Percentiles rank a stretch among this genome's conserved stretches.
Conservation (phyloP, 495 filamentous ascomycete genomes). For the Podospora pseudocomata region DNA sequence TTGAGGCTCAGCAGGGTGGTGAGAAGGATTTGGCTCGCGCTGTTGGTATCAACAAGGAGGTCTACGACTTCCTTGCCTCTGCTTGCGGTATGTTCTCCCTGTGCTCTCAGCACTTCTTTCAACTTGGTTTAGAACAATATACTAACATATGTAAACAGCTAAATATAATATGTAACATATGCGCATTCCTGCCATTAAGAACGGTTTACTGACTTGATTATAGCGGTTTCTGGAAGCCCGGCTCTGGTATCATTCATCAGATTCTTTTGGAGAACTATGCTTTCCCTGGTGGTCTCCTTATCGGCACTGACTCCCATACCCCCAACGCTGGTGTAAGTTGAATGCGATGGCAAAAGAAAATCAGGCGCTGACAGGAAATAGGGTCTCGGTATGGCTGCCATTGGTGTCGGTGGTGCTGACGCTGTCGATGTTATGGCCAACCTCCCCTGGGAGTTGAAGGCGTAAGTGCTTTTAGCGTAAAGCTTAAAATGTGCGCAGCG, state of each 20-base stretch:
- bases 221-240: constrained; percentile 92
- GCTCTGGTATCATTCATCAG: constrained; percentile 99
- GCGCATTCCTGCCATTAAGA: too few species aligned
- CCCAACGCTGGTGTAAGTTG: constrained; percentile 78
- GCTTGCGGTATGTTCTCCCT: constrained; percentile 56
- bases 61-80: constrained; percentile 94
- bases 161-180: constrained; percentile 81
- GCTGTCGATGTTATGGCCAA: constrained; percentile 98
- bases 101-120: too few species aligned
- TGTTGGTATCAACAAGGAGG: constrained; percentile 95
- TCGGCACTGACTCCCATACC: constrained; percentile 98
- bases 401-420: constrained; percentile 98
- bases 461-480: constrained; percentile 27
- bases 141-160: constrained; percentile 26
- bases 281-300: constrained; percentile 96
- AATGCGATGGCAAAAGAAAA: neutral
- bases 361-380: neutral
- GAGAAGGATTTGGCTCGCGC: constrained; percentile 92
- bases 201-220: too few species aligned
- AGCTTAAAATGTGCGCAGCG: neutral
- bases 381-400: constrained; percentile 86
- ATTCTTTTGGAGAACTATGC: constrained; percentile 97
- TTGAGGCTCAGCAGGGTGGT: constrained; percentile 94
- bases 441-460: constrained; percentile 97
- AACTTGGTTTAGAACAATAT: too few species aligned